Evolutionary conservation across 805 yeast species (phyloP).

Genomic region (Brettanomyces nanus): DNA sequence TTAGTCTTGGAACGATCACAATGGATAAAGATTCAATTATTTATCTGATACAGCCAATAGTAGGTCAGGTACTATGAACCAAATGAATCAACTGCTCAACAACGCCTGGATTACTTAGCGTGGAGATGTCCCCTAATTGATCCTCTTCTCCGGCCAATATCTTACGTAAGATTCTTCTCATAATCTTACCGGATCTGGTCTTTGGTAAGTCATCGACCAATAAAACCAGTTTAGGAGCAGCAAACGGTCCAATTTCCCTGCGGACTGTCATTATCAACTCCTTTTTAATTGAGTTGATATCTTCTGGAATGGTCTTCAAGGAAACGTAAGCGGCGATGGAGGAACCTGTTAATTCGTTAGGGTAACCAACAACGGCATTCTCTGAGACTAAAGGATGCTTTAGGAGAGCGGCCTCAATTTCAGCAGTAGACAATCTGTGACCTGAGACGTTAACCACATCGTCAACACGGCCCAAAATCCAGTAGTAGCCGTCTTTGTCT

Average conservation of each 20-base stretch:
- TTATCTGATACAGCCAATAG: too few species aligned
- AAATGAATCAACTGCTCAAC: constrained; percentile 57
- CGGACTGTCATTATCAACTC: constrained; percentile 63
- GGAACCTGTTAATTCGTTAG: constrained; percentile 79
- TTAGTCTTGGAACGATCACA: too few species aligned
- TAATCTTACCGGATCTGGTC: constrained; percentile 80
- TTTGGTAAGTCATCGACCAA: constrained; percentile 74
- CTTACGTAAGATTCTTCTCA: constrained; percentile 81
- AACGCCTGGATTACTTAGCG: constrained; percentile 68
- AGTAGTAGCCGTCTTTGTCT: constrained; percentile 74
- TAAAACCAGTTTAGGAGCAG: constrained; percentile 70
- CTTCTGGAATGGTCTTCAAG: constrained; percentile 42
- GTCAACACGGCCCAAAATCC: constrained; percentile 83
- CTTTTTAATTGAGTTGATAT: constrained; percentile 46
- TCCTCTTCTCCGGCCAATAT: constrained; percentile 69
- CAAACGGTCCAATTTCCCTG: constrained; percentile 78
- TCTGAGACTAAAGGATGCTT: constrained; percentile 68
- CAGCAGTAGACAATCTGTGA: constrained; percentile 80
- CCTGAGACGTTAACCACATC: constrained; percentile 86
- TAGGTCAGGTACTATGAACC: constrained; percentile 33
- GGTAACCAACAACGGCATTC: constrained; percentile 77
- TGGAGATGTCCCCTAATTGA: constrained; percentile 72
- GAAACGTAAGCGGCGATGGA: constrained; percentile 80
- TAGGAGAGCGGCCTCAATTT: constrained; percentile 74
- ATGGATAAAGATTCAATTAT: too few species aligned